Evolutionary conservation across 345 rosid genomes (phyloP).

Genomic region (Eutrema japonicum): DNA sequence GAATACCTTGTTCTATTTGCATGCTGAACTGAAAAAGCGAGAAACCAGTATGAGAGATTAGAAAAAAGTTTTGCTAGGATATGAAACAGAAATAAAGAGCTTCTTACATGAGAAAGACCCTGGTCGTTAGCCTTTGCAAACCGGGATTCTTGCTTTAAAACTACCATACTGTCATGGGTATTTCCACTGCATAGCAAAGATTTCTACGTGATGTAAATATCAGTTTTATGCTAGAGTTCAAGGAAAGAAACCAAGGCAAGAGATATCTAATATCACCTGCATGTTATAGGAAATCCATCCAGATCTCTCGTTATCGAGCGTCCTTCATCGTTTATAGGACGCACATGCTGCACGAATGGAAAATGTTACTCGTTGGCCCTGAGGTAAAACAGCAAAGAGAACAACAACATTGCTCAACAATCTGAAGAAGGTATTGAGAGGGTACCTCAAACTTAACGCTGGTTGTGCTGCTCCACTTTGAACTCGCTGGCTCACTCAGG

Average conservation of each 20-base stretch:
- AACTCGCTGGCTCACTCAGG: slow-evolving; percentile 79
- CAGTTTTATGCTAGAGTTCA: slow-evolving; percentile 31
- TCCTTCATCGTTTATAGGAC: slow-evolving; percentile 84
- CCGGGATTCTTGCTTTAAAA: slow-evolving; percentile 92
- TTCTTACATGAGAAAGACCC: slow-evolving; percentile 85
- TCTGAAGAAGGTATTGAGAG: neutral
- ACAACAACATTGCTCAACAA: neutral
- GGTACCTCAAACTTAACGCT: slow-evolving; percentile 86
- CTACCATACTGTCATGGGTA: slow-evolving; percentile 83
- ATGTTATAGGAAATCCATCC: slow-evolving; percentile 87
- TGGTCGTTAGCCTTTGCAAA: slow-evolving; percentile 71
- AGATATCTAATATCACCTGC: slow-evolving; percentile 63
- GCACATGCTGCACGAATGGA: slow-evolving; percentile 63
- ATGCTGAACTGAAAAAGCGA: slow-evolving; percentile 64
- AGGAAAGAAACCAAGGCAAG: slow-evolving; percentile 29
- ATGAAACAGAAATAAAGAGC: slow-evolving; percentile 15
- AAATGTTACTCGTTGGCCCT: neutral
- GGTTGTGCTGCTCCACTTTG: slow-evolving; percentile 88
- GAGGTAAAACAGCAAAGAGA: slow-evolving; percentile 6
- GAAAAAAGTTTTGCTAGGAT: neutral
- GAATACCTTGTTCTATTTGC: slow-evolving; percentile 96
- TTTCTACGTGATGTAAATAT: slow-evolving; percentile 39
- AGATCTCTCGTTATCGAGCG: slow-evolving; percentile 79
- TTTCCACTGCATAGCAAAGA: slow-evolving; percentile 68
- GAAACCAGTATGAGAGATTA: slow-evolving; percentile 27